Percentiles rank a stretch among this genome's conserved stretches.
Conservation (phyloP, 768 basidiomycete species). For the Crucibulum laeve region DNA sequence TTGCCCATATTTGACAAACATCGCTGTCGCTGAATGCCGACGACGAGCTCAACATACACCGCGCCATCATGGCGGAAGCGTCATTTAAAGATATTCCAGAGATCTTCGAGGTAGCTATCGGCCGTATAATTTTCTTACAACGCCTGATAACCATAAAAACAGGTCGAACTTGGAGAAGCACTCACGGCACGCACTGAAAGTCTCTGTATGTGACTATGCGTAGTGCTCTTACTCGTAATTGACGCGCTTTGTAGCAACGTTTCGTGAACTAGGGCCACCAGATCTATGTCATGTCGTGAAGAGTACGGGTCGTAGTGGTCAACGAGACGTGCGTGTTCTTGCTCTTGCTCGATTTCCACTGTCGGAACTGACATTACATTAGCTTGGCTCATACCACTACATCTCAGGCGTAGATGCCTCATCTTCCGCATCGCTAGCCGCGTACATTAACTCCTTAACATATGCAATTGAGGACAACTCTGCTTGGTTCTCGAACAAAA, state of each 20-base stretch:
- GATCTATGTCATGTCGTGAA: conserved; percentile 96
- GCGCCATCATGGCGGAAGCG: conserved; percentile 53
- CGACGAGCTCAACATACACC: too few species aligned
- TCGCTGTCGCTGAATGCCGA: too few species aligned
- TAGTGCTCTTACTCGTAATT: conserved; percentile 5
- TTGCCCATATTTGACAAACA: too few species aligned
- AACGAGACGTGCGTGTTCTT: conserved; percentile 73
- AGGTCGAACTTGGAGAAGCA: conserved; percentile 90
- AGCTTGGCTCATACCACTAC: conserved; percentile 97
- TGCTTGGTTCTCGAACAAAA: conserved; percentile 87
- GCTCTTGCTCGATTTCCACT: background rate
- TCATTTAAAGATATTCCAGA: conserved; percentile 93
- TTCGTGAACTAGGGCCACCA: conserved; percentile 95
- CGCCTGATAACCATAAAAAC: background rate
- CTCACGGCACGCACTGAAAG: conserved; percentile 88
- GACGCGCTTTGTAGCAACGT: conserved; percentile 62
- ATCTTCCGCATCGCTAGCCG: conserved; percentile 94
- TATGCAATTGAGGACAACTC: conserved; percentile 89
- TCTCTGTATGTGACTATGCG: conserved; percentile 56
- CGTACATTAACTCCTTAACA: conserved; percentile 98
- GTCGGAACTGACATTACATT: conserved; percentile 2
- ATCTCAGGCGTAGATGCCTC: conserved; percentile 99
- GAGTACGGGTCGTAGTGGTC: conserved; percentile 75
- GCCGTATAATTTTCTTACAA: background rate
- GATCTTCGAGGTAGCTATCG: conserved; percentile 75